Percentiles rank a stretch among this genome's conserved stretches.
phyloP scores from a whole-genome alignment of 2,329 filamentous ascomycete genomes.

The Sclerotinia trifoliorum region DNA sequence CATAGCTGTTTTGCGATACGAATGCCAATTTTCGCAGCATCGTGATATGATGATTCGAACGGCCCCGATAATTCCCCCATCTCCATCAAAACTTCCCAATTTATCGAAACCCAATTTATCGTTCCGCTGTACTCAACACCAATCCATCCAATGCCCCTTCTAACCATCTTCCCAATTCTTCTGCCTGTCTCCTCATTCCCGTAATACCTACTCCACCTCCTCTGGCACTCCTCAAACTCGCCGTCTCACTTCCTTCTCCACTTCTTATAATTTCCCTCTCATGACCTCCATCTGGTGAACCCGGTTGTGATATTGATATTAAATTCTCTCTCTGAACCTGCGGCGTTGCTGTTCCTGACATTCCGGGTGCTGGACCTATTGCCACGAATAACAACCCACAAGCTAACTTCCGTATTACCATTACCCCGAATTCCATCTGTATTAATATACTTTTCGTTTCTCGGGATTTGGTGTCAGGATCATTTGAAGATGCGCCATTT shows the following conservation, averaged over 20 bases:
- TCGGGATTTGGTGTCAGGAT: constrained; percentile 23
- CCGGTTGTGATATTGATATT: constrained; percentile 11
- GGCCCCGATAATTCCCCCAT: neutral
- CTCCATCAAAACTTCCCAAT: neutral
- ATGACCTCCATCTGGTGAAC: neutral
- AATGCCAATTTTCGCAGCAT: neutral
- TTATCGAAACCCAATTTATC: neutral
- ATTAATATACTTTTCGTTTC: constrained; percentile 41
- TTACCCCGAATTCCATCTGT: constrained; percentile 55
- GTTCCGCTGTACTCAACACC: neutral
- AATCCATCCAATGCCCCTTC: constrained; percentile 17
- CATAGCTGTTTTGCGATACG: neutral
- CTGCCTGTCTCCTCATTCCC: constrained; percentile 21
- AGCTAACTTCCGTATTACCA: constrained; percentile 56
- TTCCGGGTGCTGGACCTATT: constrained; percentile 48
- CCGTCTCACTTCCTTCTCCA: constrained; percentile 18
- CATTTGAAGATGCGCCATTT: constrained; percentile 15
- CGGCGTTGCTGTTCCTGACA: neutral
- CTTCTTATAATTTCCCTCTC: constrained; percentile 1
- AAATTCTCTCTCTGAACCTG: constrained; percentile 8
- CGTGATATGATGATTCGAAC: neutral
- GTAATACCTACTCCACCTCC: constrained; percentile 13
- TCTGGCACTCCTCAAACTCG: constrained; percentile 17
- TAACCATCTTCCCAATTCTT: constrained; percentile 18
- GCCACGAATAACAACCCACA: constrained; percentile 63